Percentiles rank a stretch among this genome's conserved stretches.
Evolutionary conservation across 1,284 basidiomycete species (phyloP).

Genomic region (Agaricales sp.): DNA sequence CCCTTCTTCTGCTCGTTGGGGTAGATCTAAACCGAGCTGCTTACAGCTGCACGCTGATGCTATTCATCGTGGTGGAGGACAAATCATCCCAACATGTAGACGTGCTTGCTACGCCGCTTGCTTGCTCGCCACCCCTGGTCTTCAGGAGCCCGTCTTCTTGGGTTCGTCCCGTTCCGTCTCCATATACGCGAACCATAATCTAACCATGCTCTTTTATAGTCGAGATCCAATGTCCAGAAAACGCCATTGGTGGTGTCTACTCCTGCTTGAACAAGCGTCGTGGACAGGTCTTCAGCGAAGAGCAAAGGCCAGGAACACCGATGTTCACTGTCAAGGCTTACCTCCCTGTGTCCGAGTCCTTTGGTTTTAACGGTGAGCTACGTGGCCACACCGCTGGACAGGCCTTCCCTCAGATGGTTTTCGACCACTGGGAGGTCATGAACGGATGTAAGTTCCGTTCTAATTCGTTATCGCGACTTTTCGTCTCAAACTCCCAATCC

Average conservation of each 20-base stretch:
- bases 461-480: constrained; percentile 16
- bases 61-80: constrained; percentile 99
- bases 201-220: constrained; percentile 33
- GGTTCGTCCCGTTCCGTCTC: constrained; percentile 30
- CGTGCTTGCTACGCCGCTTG: constrained; percentile 96
- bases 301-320: constrained; percentile 94
- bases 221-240: constrained; percentile 98
- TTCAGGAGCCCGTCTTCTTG: constrained; percentile 97
- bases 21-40: constrained; percentile 7
- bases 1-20: not conserved
- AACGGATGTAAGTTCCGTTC: constrained; percentile 51
- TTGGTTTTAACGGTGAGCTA: constrained; percentile 98
- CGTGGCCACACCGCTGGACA: constrained; percentile 91
- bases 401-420: constrained; percentile 96
- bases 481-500: constrained; percentile 8
- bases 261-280: constrained; percentile 91
- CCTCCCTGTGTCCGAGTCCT: constrained; percentile 94
- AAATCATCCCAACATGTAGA: constrained; percentile 93
- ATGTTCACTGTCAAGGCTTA: constrained; percentile 99
- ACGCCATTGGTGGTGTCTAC: constrained; percentile 98
- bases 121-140: constrained; percentile 81
- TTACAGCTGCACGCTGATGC: constrained; percentile 90
- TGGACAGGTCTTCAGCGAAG: constrained; percentile 97
- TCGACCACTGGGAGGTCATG: constrained; percentile 89
- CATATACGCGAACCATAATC: not conserved